Conservation (phyloP, 2,329 filamentous ascomycete species). For the Didymella glomerata region DNA sequence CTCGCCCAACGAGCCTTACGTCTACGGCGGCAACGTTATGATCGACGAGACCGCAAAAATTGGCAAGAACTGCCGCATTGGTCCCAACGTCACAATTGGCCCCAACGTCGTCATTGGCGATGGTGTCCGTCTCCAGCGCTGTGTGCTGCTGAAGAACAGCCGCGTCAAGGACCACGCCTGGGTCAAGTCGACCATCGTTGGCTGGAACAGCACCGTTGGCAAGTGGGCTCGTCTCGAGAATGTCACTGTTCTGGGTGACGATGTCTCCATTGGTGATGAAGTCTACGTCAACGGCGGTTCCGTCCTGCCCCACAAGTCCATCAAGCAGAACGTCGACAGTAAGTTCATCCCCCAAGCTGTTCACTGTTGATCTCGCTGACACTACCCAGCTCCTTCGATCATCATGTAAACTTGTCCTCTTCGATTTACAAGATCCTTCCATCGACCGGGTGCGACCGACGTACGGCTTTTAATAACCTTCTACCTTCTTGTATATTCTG, state of each 20-base stretch:
- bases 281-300: slow-evolving; percentile 98
- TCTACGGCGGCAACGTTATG: slow-evolving; percentile 93
- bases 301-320: slow-evolving; percentile 96
- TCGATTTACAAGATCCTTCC: slow-evolving; percentile 18
- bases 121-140: slow-evolving; percentile 91
- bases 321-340: slow-evolving; percentile 93
- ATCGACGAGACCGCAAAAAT: slow-evolving; percentile 95
- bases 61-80: slow-evolving; percentile 97
- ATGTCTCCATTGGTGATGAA: slow-evolving; percentile 97
- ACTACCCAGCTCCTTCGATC: slow-evolving; percentile 52
- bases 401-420: slow-evolving; percentile 54
- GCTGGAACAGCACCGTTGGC: slow-evolving; percentile 96
- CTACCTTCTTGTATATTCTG: slow-evolving; percentile 49
- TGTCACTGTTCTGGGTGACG: slow-evolving; percentile 95
- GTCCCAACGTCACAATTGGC: slow-evolving; percentile 95
- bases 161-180: slow-evolving; percentile 99
- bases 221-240: slow-evolving; percentile 98
- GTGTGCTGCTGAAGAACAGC: slow-evolving; percentile 84
- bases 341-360: slow-evolving; percentile 25
- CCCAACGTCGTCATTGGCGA: slow-evolving; percentile 92
- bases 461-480: slow-evolving; percentile 44
- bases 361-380: slow-evolving; percentile 24
- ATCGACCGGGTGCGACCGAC: slow-evolving; percentile 21
- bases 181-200: slow-evolving; percentile 98
- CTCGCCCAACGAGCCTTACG: slow-evolving; percentile 76